These are phyloP conservation scores for Dendrostoma leiphaemia DNA, from an alignment of 2,329 filamentous ascomycete species.

Conservation along the genomic window DNA sequence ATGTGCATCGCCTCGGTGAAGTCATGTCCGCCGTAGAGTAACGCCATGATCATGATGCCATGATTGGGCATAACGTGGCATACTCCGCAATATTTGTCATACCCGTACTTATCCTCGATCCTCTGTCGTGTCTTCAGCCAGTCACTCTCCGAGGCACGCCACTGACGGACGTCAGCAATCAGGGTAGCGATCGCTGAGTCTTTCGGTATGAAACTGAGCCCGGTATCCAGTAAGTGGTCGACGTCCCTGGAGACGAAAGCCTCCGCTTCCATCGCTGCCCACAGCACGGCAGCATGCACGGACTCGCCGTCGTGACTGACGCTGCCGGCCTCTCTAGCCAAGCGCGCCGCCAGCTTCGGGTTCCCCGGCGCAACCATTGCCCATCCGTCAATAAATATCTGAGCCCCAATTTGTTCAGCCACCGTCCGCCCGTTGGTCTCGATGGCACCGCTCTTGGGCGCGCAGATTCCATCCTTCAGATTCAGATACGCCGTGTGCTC, in stretches of 20 bases:
- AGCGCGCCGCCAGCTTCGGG: constrained; percentile 28
- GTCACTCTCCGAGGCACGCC: constrained; percentile 27
- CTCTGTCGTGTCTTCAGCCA: constrained; percentile 33
- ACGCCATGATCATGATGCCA: constrained; percentile 31
- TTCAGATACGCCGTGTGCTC: constrained; percentile 39
- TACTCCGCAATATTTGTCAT: constrained; percentile 30
- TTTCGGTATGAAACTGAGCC: constrained; percentile 26
- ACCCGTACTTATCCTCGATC: constrained; percentile 32
- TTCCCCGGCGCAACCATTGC: constrained; percentile 31
- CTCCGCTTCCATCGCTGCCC: constrained; percentile 38
- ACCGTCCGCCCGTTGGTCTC: constrained; percentile 29
- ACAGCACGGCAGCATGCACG: constrained; percentile 34
- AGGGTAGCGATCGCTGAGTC: constrained; percentile 28
- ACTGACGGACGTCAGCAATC: constrained; percentile 29
- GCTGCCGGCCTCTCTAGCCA: constrained; percentile 31
- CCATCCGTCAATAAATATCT: constrained; percentile 39
- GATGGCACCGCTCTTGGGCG: constrained; percentile 30
- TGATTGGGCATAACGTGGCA: constrained; percentile 36
- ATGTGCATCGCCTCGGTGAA: constrained; percentile 35
- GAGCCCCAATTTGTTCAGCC: constrained; percentile 36
- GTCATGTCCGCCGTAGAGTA: constrained; percentile 29
- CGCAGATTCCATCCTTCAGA: constrained; percentile 32
- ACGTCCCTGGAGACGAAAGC: constrained; percentile 32
- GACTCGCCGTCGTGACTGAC: constrained; percentile 39
- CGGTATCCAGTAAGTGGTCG: constrained; percentile 30